Evolutionary conservation across 441 rosid species (phyloP).

Genomic region (Daphne laureola): DNA sequence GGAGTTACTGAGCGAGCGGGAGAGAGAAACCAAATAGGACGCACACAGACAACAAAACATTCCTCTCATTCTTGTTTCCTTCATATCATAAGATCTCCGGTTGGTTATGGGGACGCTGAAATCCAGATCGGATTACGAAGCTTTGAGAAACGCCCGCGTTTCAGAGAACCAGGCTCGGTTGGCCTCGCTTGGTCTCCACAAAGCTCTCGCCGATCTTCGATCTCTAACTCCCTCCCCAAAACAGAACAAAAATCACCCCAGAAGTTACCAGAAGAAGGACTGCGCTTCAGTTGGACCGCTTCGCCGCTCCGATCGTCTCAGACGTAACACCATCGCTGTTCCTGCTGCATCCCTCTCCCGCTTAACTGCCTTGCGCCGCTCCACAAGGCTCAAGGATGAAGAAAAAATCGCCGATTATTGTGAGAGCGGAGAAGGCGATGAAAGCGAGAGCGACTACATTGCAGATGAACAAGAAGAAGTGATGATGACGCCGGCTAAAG

Average conservation of each 20-base stretch:
- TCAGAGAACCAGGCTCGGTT: constrained; percentile 38
- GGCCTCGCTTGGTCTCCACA: constrained; percentile 31
- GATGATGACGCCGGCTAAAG: constrained; percentile 26
- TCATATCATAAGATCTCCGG: no score
- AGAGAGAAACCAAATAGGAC: no score
- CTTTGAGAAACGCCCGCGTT: constrained; percentile 25
- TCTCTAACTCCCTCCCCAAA: constrained; percentile 14
- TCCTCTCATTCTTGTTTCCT: no score
- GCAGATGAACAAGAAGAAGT: background rate
- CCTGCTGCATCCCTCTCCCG: background rate
- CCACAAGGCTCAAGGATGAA: constrained; percentile 8
- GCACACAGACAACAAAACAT: no score
- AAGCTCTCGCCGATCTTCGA: constrained; percentile 26
- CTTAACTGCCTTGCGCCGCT: constrained; percentile 11
- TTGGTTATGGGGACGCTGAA: constrained; percentile 23
- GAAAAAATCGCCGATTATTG: background rate
- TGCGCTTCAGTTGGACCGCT: constrained; percentile 2
- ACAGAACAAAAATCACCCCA: constrained; percentile 8
- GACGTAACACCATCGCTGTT: background rate
- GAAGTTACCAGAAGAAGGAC: constrained; percentile 11
- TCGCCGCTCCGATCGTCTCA: constrained; percentile 32
- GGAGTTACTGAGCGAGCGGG: no score
- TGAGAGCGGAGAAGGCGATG: background rate
- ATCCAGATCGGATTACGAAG: constrained; percentile 23
- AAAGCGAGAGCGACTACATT: constrained; percentile 12